Evolutionary conservation across 768 basidiomycete species (phyloP).

Genomic region (Tricholoma sp.): DNA sequence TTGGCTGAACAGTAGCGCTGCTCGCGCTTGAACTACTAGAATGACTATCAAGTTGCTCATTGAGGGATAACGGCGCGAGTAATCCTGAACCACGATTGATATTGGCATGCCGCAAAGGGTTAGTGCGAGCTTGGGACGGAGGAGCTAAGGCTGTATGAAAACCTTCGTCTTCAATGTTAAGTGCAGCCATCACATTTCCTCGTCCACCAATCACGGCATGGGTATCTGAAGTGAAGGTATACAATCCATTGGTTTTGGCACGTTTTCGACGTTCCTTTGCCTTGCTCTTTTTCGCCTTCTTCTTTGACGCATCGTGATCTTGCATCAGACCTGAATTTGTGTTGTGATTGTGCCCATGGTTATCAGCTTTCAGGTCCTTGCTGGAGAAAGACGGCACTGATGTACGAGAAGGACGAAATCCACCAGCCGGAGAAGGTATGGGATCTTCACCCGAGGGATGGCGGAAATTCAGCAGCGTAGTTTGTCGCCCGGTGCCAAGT

Average conservation of each 20-base stretch:
- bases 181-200: constrained; percentile 27
- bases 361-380: constrained; percentile 44
- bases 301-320: constrained; percentile 11
- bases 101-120: constrained; percentile 3
- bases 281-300: constrained; percentile 23
- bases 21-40: not conserved
- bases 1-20: not conserved
- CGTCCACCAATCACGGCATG: constrained; percentile 34
- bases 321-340: constrained; percentile 2
- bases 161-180: constrained; percentile 40
- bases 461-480: constrained; percentile 33
- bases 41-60: not conserved
- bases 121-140: constrained; percentile 9
- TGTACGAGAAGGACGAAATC: not conserved
- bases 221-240: constrained; percentile 32
- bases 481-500: constrained; percentile 31
- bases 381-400: not conserved
- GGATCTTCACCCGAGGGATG: constrained; percentile 1
- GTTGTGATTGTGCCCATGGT: constrained; percentile 1
- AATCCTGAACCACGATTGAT: not conserved
- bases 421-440: not conserved
- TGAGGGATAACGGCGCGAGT: not conserved
- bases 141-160: constrained; percentile 40
- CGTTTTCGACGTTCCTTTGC: constrained; percentile 22
- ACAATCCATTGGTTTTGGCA: constrained; percentile 26